Evolutionary conservation across 2,329 filamentous ascomycete species (phyloP).

Genomic region (Neofusicoccum cordaticola): DNA sequence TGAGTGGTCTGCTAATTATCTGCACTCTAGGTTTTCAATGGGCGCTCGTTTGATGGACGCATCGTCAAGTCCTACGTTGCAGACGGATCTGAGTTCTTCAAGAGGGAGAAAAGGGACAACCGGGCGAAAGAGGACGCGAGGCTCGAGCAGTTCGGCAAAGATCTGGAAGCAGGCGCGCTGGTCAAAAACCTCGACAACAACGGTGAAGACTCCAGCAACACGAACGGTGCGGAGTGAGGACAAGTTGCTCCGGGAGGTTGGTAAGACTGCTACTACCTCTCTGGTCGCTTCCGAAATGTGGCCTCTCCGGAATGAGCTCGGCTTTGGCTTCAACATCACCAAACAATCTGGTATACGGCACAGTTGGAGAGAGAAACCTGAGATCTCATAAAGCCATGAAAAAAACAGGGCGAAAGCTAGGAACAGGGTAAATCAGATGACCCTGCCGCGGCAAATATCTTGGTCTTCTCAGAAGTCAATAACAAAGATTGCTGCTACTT

Average conservation of each 20-base stretch:
- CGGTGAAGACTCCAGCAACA: not conserved
- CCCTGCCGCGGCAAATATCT: not conserved
- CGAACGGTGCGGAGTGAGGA: not conserved
- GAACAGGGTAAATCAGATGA: not conserved
- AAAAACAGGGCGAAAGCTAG: not conserved
- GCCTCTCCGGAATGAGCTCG: not conserved
- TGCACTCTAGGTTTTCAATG: constrained; percentile 58
- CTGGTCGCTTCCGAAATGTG: not conserved
- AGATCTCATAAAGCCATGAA: not conserved
- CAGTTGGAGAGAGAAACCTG: not conserved
- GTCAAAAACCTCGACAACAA: not conserved
- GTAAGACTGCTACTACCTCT: not conserved
- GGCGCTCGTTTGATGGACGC: constrained; percentile 72
- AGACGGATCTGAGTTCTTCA: constrained; percentile 69
- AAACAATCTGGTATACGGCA: not conserved
- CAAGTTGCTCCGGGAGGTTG: not conserved
- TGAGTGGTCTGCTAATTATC: not conserved
- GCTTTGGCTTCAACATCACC: not conserved
- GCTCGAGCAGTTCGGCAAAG: constrained; percentile 49
- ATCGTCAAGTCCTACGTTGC: constrained; percentile 69
- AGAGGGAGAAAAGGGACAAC: constrained; percentile 58
- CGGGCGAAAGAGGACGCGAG: constrained; percentile 50
- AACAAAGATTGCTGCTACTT: not conserved
- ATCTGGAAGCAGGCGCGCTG: constrained; percentile 35
- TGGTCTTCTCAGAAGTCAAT: not conserved